phyloP scores from a whole-genome alignment of 2,329 filamentous ascomycete genomes.

The Trichothecium sympodiale region DNA sequence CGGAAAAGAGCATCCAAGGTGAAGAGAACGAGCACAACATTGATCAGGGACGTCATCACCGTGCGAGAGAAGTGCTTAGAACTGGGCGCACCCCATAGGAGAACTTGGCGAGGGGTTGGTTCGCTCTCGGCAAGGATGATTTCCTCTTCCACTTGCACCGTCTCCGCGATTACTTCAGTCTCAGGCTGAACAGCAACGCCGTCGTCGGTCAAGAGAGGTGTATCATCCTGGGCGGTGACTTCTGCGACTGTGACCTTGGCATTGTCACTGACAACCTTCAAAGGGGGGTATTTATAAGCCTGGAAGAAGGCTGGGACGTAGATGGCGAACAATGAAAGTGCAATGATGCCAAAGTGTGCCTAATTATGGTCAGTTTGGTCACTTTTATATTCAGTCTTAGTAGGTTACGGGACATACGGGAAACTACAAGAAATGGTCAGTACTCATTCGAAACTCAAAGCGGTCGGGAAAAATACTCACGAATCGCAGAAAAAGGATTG shows the following conservation, averaged over 20 bases:
- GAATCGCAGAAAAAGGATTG: constrained; percentile 25
- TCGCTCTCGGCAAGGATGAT: constrained; percentile 47
- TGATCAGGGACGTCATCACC: constrained; percentile 58
- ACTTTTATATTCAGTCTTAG: not conserved
- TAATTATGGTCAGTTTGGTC: constrained; percentile 9
- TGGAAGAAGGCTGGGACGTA: constrained; percentile 54
- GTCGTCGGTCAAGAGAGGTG: constrained; percentile 19
- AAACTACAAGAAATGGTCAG: constrained; percentile 18
- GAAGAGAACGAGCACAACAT: constrained; percentile 56
- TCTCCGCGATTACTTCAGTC: constrained; percentile 28
- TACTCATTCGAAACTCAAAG: too few species aligned
- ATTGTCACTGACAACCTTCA: constrained; percentile 49
- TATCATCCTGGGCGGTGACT: constrained; percentile 20
- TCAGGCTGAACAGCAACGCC: constrained; percentile 15
- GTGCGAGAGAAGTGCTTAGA: constrained; percentile 57
- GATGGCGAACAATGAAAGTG: constrained; percentile 53
- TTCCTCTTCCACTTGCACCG: constrained; percentile 53
- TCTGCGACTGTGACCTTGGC: constrained; percentile 45
- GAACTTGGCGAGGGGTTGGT: constrained; percentile 46
- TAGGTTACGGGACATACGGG: constrained; percentile 17
- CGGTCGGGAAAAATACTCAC: constrained; percentile 13
- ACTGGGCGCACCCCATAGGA: constrained; percentile 68
- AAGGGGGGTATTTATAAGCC: constrained; percentile 44
- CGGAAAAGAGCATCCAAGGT: constrained; percentile 70
- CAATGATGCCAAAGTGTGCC: constrained; percentile 35